Evolutionary conservation across 2,329 filamentous ascomycete species (phyloP), one percentile per base, ranked within the genome.

Genomic region (Leptodontidium sp.): DNA sequence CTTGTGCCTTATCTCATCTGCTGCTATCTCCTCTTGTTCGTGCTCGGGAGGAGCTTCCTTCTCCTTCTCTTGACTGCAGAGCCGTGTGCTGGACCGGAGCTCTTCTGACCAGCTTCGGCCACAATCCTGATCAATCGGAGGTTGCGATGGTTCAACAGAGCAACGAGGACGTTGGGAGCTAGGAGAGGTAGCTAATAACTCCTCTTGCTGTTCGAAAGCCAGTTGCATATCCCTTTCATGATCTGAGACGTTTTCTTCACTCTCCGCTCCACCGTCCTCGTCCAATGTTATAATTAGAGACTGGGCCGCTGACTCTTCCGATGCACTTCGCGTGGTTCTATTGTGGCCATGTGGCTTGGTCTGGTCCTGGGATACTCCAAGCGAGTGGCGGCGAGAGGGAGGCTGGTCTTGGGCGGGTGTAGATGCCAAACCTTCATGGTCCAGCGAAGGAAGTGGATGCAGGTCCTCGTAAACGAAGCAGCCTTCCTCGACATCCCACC

Each of bases 101-200:
- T 67, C 64, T 35, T 61, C 67, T 55, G 63, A 66, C 52, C 67
- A 53, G 64, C 64, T 24, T 64, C 55, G 61, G 29, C 61, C 55
- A 70, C 53, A 47, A 58, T 65, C 61, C 52, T 58, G 21, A 66
- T 66, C 29, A 66, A 69, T 69, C 40, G 17, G 58, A 66, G 49
- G 40, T 11, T 69, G 59, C 29, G 52, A 66, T 64, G 38, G 38
- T 35, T 62, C 38, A 66, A 40, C 21, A 32, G 49, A 26, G 63
- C 43, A 26, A 63, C 29, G 45, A 65, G n/a, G n/a, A n/a, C 29
- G 3, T 63, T 32, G 38, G 29, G 55, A 69, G 47, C 57, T 63
- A 52, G 50, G 52, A 61, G 61, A n/a, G 15, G 61, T 55, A 68
- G 53, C 53, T 50, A 55, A 63, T 35, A 50, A 63, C 61, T 58